Base-by-base conservation (phyloP, 768 basidiomycete species). In the Pulveroboletus sp. region DNA sequence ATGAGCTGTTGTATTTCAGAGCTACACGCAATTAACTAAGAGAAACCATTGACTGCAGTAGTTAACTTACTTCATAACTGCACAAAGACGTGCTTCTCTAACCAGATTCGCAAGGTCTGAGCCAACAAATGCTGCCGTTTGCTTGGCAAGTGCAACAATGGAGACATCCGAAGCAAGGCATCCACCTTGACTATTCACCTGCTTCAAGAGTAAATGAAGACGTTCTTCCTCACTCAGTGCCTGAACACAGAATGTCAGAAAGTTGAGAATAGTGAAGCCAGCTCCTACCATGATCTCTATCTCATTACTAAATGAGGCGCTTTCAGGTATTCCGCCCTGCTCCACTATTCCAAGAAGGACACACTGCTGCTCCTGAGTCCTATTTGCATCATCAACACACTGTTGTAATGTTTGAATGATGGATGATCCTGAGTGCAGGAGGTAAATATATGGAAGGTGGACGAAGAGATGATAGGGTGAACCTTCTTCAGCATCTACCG, bases 51-150 rank as follows among this genome's bases (percentile, higher is more conserved):
- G 4, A 39, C 9, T n/a, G 14, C 11, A 37, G 28, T 5, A 33
- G 24, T 35, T 2, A 30, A 49, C 63, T 40, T 26, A 69, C 66
- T 33, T 43, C 17, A 53, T 43, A 7, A 56, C 8, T 14, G 89
- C 76, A 32, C 74, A 74, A 9, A 77, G 67, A 46, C 74, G 73
- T 0, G 90, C 79, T 27, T 82, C 80, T 13, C 60, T 58, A 2
- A 89, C 78, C 6, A 98, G 76, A 58, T 86, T 78, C 21, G 72
- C 76, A 13, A 98, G 73, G 66, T 98, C 96, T 13, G 73, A 79
- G 3, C 91, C 88, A 26, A 91, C 83, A 6, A 99, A 72, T 2
- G 93, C 93, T 14, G 96, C 96, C 4, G 94, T 95, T 62, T 95
- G 90, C 3, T 80, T 79, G 5, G 96, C 91, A 4, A 98, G 57